Conservation (phyloP, 2,329 filamentous ascomycete genomes). For the Monilinia aucupariae region DNA sequence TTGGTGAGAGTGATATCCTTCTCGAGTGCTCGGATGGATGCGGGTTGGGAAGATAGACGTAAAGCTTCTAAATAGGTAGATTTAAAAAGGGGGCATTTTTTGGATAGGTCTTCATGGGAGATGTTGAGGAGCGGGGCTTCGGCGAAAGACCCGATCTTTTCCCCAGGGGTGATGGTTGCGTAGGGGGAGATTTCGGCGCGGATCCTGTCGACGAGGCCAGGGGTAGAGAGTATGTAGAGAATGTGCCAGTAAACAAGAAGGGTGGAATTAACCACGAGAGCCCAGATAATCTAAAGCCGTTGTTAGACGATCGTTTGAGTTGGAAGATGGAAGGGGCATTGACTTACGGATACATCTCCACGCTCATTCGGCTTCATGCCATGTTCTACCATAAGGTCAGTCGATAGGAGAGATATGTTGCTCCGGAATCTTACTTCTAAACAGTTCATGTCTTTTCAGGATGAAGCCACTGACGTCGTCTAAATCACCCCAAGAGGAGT, state of each 20-base stretch:
- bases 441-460: slow-evolving; percentile 39
- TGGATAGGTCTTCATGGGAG: slow-evolving; percentile 38
- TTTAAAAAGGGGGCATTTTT: slow-evolving; percentile 43
- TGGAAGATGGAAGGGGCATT: background rate
- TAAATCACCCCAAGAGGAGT: slow-evolving; percentile 42
- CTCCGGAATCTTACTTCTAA: slow-evolving; percentile 33
- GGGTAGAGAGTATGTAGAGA: slow-evolving; percentile 41
- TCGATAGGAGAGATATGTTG: slow-evolving; percentile 17
- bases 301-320: background rate
- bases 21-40: slow-evolving; percentile 40
- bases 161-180: slow-evolving; percentile 36
- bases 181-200: slow-evolving; percentile 42
- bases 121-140: slow-evolving; percentile 39
- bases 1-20: slow-evolving; percentile 36
- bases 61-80: slow-evolving; percentile 43
- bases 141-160: slow-evolving; percentile 30
- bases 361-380: slow-evolving; percentile 30
- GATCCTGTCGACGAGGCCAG: slow-evolving; percentile 39
- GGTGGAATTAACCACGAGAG: slow-evolving; percentile 48
- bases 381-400: slow-evolving; percentile 19
- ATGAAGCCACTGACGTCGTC: slow-evolving; percentile 45
- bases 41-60: slow-evolving; percentile 40
- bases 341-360: slow-evolving; percentile 40
- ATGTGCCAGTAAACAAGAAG: slow-evolving; percentile 49
- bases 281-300: slow-evolving; percentile 44